Conservation (phyloP, 805 yeast species). For the Candida multigemmis region DNA sequence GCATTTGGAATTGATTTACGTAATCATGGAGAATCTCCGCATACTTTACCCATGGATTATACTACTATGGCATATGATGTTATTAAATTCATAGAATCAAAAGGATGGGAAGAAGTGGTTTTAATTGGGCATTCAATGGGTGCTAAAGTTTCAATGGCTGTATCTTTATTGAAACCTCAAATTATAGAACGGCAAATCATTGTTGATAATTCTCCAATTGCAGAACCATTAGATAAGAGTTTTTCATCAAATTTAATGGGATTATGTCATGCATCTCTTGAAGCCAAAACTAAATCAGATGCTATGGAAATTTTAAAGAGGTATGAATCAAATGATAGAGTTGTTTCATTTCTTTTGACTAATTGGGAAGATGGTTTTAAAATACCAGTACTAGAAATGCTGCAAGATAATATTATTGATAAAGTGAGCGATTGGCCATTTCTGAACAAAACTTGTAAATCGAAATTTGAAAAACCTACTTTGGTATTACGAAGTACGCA, state of each 20-base stretch:
- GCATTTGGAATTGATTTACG: constrained; percentile 42
- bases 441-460: constrained; percentile 3
- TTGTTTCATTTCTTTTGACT: constrained; percentile 27
- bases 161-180: constrained; percentile 31
- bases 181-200: constrained; percentile 33
- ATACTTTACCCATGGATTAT: constrained; percentile 37
- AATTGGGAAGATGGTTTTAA: constrained; percentile 15
- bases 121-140: constrained; percentile 54
- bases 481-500: constrained; percentile 35
- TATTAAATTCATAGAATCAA: constrained; percentile 18
- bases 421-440: constrained; percentile 18
- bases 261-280: constrained; percentile 19
- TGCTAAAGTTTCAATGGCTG: constrained; percentile 45
- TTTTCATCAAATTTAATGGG: constrained; percentile 29
- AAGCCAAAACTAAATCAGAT: not conserved
- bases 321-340: constrained; percentile 15
- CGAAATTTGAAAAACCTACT: constrained; percentile 21
- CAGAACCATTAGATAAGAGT: constrained; percentile 21
- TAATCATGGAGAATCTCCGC: constrained; percentile 46
- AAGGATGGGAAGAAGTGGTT: constrained; percentile 8
- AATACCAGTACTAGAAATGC: constrained; percentile 14
- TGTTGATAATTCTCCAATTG: constrained; percentile 40
- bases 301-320: constrained; percentile 13
- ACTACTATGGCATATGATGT: constrained; percentile 35
- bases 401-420: constrained; percentile 8